Evolutionary conservation across 148 eudicot species (phyloP), one percentile per base, ranked within the genome.

Genomic region (Hydrangea macrophylla): DNA sequence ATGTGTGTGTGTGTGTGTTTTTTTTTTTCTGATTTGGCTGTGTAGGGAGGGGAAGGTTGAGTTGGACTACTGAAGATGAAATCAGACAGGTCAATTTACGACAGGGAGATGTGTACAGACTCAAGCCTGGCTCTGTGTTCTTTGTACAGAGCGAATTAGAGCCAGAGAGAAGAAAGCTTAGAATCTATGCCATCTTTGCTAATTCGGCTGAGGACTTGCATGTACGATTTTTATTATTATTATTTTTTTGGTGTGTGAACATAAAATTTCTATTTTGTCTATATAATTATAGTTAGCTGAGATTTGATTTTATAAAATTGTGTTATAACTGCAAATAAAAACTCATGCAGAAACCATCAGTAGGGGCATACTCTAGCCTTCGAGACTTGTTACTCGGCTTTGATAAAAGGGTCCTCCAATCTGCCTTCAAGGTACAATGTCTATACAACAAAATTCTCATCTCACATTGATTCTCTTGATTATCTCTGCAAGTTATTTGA

Each of bases 11-110:
- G 36, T 61, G 7, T 35, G 7, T 61, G 8, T 13, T 7, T 42
- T 27, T 12, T 13, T 7, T 42, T 27, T 12, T 1, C 48, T 13
- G 22, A n/a, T n/a, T 58, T 55, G 31, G 17, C n/a, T n/a, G 37
- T 73, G 69, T 57, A 92, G 98, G 98, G 69, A 78, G 78, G 54
- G 98, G 98, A 44, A 81, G 66, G 58, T 54, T 93, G 69, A 86
- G 87, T 51, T 93, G 84, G 85, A 70, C 81, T 22, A 84, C 78
- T 8, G 66, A 60, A 0, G 83, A 76, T 33, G 81, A 82, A 13
- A 62, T 72, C 22, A 67, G 54, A n/a, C 32, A 11, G 24, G 65
- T 75, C 1, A 66, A 67, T 5, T 37, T 90, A 51, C 54, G 7
- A 23, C 60, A 63, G 72, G 95, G 97, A 13, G 97, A 92, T 57